These are phyloP conservation scores for Monosporascus sp. DNA, from an alignment of 2,329 filamentous ascomycete genomes.

Conservation along the genomic window DNA sequence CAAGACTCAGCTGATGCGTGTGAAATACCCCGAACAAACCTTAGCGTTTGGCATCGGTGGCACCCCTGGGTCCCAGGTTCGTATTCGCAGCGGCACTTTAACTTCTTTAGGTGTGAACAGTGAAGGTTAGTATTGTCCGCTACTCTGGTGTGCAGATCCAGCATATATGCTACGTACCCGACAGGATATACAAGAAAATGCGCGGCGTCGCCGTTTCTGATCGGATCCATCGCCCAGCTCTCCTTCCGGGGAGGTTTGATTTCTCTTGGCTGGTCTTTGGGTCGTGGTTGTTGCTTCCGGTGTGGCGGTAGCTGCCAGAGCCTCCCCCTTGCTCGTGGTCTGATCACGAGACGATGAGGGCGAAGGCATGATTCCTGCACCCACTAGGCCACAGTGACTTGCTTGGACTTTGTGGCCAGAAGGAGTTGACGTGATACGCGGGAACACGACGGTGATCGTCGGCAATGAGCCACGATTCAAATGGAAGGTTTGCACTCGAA, in stretches of 20 bases:
- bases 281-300: slow-evolving; percentile 1
- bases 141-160: too few species aligned
- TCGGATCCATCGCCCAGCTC: slow-evolving; percentile 3
- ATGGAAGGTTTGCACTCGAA: not conserved
- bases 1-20: not conserved
- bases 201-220: slow-evolving; percentile 21
- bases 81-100: slow-evolving; percentile 26
- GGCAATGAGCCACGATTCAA: not conserved
- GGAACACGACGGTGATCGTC: not conserved
- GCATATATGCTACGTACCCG: slow-evolving; percentile 1
- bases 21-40: slow-evolving; percentile 11
- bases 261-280: slow-evolving; percentile 8
- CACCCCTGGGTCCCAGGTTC: slow-evolving; percentile 21
- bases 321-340: not conserved
- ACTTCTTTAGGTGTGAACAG: slow-evolving; percentile 6
- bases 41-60: slow-evolving; percentile 24
- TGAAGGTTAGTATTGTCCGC: not conserved
- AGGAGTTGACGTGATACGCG: not conserved
- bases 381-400: too few species aligned
- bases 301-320: not conserved
- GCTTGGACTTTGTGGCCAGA: too few species aligned
- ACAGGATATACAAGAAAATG: slow-evolving; percentile 25
- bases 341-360: not conserved
- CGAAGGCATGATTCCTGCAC: not conserved
- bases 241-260: slow-evolving; percentile 7